Percentiles rank a stretch among this genome's conserved stretches.
Evolutionary conservation across 495 filamentous ascomycete genomes (phyloP).

Genomic region (Penicillium lagena): DNA sequence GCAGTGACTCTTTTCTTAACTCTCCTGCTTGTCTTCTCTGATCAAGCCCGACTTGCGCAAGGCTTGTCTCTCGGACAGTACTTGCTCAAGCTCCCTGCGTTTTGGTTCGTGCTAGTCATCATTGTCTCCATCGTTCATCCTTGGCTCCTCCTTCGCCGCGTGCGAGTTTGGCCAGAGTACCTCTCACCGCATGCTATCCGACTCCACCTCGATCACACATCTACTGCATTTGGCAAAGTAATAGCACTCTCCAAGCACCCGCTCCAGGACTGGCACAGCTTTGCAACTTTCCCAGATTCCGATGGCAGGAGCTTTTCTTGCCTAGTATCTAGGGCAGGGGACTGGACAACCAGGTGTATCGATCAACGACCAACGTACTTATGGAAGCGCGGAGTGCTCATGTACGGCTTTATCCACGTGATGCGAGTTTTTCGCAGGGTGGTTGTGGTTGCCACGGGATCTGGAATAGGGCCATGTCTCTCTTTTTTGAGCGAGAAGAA

Average conservation of each 20-base stretch:
- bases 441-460: constrained; percentile 66
- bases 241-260: constrained; percentile 35
- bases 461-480: constrained; percentile 58
- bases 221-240: constrained; percentile 14
- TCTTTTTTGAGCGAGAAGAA: constrained; percentile 26
- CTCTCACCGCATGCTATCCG: constrained; percentile 62
- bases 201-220: constrained; percentile 56
- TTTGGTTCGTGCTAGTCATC: constrained; percentile 61
- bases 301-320: not conserved
- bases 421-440: constrained; percentile 55
- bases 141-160: constrained; percentile 59
- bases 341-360: constrained; percentile 64
- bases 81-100: constrained; percentile 50
- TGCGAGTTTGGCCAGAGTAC: constrained; percentile 51
- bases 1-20: constrained; percentile 56
- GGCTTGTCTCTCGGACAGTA: constrained; percentile 11
- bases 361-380: constrained; percentile 37
- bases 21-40: constrained; percentile 18
- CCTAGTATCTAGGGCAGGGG: constrained; percentile 64
- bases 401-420: constrained; percentile 59
- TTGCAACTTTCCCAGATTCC: constrained; percentile 56
- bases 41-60: constrained; percentile 19
- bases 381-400: constrained; percentile 33
- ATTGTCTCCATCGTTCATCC: constrained; percentile 57
- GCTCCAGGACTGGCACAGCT: constrained; percentile 65